Conservation (phyloP, 2,329 filamentous ascomycete genomes). For the Ceratocystis colombiana region DNA sequence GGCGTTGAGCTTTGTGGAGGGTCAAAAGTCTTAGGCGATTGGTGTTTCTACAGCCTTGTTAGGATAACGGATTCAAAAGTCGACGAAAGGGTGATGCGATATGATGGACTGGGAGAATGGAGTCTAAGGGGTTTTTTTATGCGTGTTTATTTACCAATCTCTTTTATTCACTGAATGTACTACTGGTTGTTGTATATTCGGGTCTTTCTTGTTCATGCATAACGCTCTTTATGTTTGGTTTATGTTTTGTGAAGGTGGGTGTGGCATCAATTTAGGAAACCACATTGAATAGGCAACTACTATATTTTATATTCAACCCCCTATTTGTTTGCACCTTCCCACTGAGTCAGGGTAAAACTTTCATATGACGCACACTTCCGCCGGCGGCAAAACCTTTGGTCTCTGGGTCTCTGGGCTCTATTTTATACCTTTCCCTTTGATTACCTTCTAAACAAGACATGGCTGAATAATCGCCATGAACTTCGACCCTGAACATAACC, state of each 20-base stretch:
- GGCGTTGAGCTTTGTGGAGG: conserved; percentile 88
- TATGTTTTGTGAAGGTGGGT: too few relatives aligned
- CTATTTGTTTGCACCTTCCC: background rate
- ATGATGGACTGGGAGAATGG: conserved; percentile 8
- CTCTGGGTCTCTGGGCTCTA: too few relatives aligned
- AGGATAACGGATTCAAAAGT: background rate
- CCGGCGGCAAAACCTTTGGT: background rate
- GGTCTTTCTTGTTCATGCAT: too few relatives aligned
- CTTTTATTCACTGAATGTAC: background rate
- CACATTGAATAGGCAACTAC: background rate
- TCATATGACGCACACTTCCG: background rate
- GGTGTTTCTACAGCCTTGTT: background rate
- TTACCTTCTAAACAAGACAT: too few relatives aligned
- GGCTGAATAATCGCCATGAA: too few relatives aligned
- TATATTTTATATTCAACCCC: background rate
- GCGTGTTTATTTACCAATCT: background rate
- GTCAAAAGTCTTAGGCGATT: conserved; percentile 42
- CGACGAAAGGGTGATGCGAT: conserved; percentile 1
- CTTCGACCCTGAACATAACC: too few relatives aligned
- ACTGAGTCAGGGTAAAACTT: background rate
- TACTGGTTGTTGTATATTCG: background rate
- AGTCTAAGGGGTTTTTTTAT: conserved; percentile 6
- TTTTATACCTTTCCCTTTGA: too few relatives aligned
- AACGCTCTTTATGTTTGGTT: too few relatives aligned
- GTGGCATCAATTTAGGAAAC: background rate